phyloP scores from a whole-genome alignment of 169 alveolate species.

The Cryptosporidium meleagridis region DNA sequence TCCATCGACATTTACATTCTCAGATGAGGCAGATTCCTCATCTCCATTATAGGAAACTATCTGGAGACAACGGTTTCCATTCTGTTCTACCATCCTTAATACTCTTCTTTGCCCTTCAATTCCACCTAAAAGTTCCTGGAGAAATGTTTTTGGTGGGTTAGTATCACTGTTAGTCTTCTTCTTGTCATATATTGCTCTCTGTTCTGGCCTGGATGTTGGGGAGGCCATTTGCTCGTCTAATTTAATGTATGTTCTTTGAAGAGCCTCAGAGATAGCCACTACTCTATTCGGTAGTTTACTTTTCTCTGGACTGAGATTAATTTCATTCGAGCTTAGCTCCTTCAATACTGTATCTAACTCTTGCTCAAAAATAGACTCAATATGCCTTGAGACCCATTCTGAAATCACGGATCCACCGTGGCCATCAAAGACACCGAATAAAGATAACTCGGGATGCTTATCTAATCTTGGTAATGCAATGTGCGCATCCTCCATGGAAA shows the following conservation, averaged over 20 bases:
- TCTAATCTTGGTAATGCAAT: slow-evolving; percentile 80
- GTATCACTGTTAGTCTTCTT: slow-evolving; percentile 68
- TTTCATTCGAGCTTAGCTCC: not conserved
- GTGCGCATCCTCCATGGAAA: slow-evolving; percentile 95
- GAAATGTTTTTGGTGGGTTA: slow-evolving; percentile 76
- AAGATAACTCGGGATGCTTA: slow-evolving; percentile 75
- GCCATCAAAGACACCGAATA: slow-evolving; percentile 98
- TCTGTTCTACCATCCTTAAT: slow-evolving; percentile 78
- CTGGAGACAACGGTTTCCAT: slow-evolving; percentile 80
- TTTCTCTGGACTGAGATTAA: slow-evolving; percentile 7
- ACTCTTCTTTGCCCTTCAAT: slow-evolving; percentile 79
- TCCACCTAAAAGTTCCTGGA: slow-evolving; percentile 79
- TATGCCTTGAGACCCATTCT: slow-evolving; percentile 89
- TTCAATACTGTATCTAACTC: slow-evolving; percentile 25
- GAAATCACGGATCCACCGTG: slow-evolving; percentile 98
- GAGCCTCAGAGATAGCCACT: slow-evolving; percentile 50
- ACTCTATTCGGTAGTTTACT: slow-evolving; percentile 32
- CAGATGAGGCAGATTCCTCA: slow-evolving; percentile 16
- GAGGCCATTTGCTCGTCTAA: slow-evolving; percentile 83
- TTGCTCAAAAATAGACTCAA: slow-evolving; percentile 79
- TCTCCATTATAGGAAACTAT: slow-evolving; percentile 79
- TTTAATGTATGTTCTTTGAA: slow-evolving; percentile 78
- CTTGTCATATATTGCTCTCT: slow-evolving; percentile 75
- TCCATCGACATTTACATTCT: slow-evolving; percentile 62
- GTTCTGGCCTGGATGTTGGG: slow-evolving; percentile 80